A percentile compares a stretch with the other conserved stretches of the same genome.
Conservation (phyloP, 176 grass and related monocot species). For the Oryza brachyantha region DNA sequence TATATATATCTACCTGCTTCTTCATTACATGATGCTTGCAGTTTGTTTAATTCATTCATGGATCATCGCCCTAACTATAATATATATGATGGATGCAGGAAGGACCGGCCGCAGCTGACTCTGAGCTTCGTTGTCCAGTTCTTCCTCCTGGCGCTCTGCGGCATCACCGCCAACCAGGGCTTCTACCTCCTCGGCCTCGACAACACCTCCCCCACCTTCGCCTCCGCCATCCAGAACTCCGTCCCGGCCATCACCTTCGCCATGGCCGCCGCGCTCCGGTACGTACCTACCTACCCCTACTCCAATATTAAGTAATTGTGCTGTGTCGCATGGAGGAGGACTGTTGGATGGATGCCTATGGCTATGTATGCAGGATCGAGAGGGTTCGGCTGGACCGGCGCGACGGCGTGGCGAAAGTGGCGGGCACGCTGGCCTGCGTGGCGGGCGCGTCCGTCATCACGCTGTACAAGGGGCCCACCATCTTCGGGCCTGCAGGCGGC, state of each 20-base stretch:
- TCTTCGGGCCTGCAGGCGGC: constrained; percentile 45
- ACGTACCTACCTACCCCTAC: neutral
- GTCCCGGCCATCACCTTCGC: constrained; percentile 97
- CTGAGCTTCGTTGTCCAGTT: constrained; percentile 73
- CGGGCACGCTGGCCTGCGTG: constrained; percentile 76
- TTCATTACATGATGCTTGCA: too few relatives aligned
- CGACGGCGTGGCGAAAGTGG: constrained; percentile 79
- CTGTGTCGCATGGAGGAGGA: too few relatives aligned
- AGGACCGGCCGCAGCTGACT: constrained; percentile 72
- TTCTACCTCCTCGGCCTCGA: constrained; percentile 95
- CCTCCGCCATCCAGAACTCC: constrained; percentile 97
- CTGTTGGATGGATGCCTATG: too few relatives aligned
- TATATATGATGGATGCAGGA: constrained; percentile 36
- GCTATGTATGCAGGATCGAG: constrained; percentile 55
- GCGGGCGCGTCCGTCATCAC: constrained; percentile 90
- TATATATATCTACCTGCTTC: too few relatives aligned
- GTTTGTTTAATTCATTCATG: too few relatives aligned
- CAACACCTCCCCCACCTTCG: constrained; percentile 91
- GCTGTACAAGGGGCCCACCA: constrained; percentile 82
- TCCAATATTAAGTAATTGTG: too few relatives aligned
- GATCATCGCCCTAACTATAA: too few relatives aligned
- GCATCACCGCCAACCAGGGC: constrained; percentile 92
- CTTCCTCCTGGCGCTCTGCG: constrained; percentile 91
- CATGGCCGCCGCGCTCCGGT: constrained; percentile 82
- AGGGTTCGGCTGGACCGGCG: constrained; percentile 71